Evolutionary conservation across 495 filamentous ascomycete species (phyloP).

Genomic region (Neurospora sp.): DNA sequence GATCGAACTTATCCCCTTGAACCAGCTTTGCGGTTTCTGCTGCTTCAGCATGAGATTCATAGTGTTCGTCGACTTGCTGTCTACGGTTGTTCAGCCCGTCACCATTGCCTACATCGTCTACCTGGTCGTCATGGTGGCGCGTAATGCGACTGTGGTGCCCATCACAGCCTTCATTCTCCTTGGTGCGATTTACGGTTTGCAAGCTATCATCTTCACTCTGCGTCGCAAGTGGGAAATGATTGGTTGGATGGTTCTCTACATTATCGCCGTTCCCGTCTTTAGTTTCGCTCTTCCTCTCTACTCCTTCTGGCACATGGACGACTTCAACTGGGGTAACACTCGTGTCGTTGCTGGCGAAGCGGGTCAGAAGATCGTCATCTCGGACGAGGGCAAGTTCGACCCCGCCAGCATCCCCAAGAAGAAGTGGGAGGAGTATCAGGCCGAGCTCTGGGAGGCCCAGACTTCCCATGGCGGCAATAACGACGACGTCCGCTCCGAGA

Average conservation of each 20-base stretch:
- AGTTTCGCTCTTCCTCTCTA: conserved; percentile 85
- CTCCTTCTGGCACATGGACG: conserved; percentile 99
- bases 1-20: conserved; percentile 85
- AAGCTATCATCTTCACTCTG: conserved; percentile 94
- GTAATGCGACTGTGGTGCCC: conserved; percentile 54
- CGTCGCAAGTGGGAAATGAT: conserved; percentile 98
- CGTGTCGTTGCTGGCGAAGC: conserved; percentile 95
- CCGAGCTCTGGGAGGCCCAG: conserved; percentile 91
- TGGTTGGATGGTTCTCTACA: conserved; percentile 97
- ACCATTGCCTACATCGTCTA: conserved; percentile 88
- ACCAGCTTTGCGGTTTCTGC: conserved; percentile 96
- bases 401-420: conserved; percentile 86
- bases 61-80: conserved; percentile 88
- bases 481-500: conserved; percentile 80
- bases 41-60: conserved; percentile 99
- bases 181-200: conserved; percentile 89
- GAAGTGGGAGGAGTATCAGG: conserved; percentile 98
- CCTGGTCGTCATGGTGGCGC: conserved; percentile 63
- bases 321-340: conserved; percentile 97
- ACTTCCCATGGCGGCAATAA: conserved; percentile 33
- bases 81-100: conserved; percentile 85
- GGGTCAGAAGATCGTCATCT: conserved; percentile 84
- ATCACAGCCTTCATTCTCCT: conserved; percentile 81
- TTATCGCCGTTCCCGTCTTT: conserved; percentile 87
- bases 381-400: conserved; percentile 98